phyloP scores from a whole-genome alignment of 2,329 filamentous ascomycete species.

The Paramyrothecium roridum region DNA sequence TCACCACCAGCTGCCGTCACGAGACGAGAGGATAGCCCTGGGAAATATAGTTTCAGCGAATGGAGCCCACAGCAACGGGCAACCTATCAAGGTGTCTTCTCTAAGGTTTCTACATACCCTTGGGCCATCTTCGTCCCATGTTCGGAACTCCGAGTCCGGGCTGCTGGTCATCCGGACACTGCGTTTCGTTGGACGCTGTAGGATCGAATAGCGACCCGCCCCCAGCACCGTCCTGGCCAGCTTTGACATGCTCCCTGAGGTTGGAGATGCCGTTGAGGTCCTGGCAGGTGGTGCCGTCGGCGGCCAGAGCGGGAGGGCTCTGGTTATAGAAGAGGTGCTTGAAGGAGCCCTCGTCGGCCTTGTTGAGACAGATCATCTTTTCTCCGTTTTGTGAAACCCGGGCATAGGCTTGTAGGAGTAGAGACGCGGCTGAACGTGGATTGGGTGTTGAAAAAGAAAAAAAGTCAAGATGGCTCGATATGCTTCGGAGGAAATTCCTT shows the following conservation, averaged over 20 bases:
- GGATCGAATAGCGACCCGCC: conserved; percentile 14
- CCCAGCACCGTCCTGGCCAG: conserved; percentile 27
- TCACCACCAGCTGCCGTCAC: conserved; percentile 34
- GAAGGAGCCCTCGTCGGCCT: conserved; percentile 47
- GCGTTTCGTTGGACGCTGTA: conserved; percentile 20
- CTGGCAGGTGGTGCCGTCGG: conserved; percentile 49
- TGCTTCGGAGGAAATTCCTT: background rate
- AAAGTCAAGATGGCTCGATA: background rate
- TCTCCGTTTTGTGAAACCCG: conserved; percentile 1
- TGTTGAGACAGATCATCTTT: conserved; percentile 52
- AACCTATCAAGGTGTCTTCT: background rate
- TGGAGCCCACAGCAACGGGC: background rate
- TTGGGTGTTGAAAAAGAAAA: background rate
- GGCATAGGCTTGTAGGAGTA: background rate
- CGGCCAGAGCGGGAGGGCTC: conserved; percentile 45
- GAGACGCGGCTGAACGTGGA: background rate
- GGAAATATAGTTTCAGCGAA: conserved; percentile 1
- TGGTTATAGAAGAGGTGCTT: conserved; percentile 51
- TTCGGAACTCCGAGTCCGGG: conserved; percentile 12
- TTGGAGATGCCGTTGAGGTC: conserved; percentile 55
- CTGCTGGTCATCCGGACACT: conserved; percentile 14
- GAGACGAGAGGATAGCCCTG: conserved; percentile 27
- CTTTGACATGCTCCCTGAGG: conserved; percentile 38
- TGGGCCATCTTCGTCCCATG: conserved; percentile 25
- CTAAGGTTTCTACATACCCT: conserved; percentile 15